These are phyloP conservation scores for Panicum hallii DNA, from an alignment of 202 grass and related monocot species.

Conservation along the genomic window DNA sequence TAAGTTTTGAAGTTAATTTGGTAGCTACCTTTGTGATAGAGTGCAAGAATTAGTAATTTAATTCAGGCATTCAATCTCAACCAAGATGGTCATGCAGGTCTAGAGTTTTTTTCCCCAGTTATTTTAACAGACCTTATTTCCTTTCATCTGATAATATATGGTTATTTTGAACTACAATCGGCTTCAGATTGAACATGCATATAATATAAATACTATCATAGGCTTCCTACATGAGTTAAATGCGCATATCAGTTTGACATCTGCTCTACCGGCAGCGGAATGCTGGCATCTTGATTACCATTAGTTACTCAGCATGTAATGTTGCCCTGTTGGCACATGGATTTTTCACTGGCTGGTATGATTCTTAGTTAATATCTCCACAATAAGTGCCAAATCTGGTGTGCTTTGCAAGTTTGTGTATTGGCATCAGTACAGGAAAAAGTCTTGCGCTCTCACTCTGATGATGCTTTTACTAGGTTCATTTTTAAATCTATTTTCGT, in stretches of 20 bases:
- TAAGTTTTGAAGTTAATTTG: slow-evolving; percentile 20
- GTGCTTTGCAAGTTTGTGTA: neutral
- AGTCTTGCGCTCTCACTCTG: neutral
- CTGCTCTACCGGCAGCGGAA: slow-evolving; percentile 21
- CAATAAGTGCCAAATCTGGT: neutral
- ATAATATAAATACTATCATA: neutral
- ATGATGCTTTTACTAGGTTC: slow-evolving; percentile 30
- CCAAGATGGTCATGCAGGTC: neutral
- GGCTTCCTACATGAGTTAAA: neutral
- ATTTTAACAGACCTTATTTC: neutral
- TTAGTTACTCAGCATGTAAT: slow-evolving; percentile 6
- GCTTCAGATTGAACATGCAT: slow-evolving; percentile 25
- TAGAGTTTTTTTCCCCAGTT: slow-evolving; percentile 26
- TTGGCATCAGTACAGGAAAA: neutral
- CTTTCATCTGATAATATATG: slow-evolving; percentile 31
- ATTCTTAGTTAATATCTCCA: slow-evolving; percentile 24
- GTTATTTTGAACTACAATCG: slow-evolving; percentile 21
- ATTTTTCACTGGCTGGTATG: neutral
- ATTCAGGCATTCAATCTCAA: neutral
- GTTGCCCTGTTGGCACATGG: neutral
- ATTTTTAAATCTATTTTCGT: slow-evolving; percentile 29
- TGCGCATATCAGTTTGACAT: slow-evolving; percentile 20
- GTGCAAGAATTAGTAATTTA: slow-evolving; percentile 13
- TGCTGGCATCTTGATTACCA: slow-evolving; percentile 17
- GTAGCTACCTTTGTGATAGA: slow-evolving; percentile 23